phyloP scores from a whole-genome alignment of 768 basidiomycete genomes.

The Psilocybe tampanensis region DNA sequence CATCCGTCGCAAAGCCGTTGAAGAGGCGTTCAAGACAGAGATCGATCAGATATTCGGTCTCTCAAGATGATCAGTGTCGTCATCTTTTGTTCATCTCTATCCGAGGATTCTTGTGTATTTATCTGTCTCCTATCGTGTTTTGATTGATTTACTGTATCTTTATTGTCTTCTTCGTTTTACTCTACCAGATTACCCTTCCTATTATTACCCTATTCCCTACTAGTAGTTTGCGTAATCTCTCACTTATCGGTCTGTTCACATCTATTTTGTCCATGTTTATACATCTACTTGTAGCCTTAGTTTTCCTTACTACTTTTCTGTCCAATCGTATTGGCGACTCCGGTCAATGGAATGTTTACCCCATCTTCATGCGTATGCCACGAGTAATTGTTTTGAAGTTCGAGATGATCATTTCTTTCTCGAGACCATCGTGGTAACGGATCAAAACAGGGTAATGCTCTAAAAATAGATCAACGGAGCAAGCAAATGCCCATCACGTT shows the following conservation, averaged over 20 bases:
- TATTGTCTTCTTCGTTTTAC: not conserved
- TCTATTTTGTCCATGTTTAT: not conserved
- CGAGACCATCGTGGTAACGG: slow-evolving; percentile 1
- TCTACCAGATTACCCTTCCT: not conserved
- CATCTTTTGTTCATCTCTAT: not conserved
- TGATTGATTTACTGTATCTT: not conserved
- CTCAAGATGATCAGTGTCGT: slow-evolving; percentile 9
- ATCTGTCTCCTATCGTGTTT: not conserved
- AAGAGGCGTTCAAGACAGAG: slow-evolving; percentile 58
- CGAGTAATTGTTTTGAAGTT: not conserved
- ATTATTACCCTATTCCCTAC: slow-evolving; percentile 6
- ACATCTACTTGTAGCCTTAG: slow-evolving; percentile 9
- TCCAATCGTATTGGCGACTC: not conserved
- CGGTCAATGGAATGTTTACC: not conserved
- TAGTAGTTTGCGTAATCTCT: not conserved
- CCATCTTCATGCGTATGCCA: no score
- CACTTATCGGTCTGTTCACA: not conserved
- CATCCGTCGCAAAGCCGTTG: slow-evolving; percentile 75
- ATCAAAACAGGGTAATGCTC: slow-evolving; percentile 6
- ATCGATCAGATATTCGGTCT: slow-evolving; percentile 59
- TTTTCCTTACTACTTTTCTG: not conserved
- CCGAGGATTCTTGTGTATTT: not conserved
- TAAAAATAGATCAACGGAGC: slow-evolving; percentile 11
- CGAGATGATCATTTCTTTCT: not conserved
- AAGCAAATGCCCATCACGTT: slow-evolving; percentile 8